These are phyloP conservation scores for Fusarium nelsonii DNA, from an alignment of 2,329 filamentous ascomycete species.

Conservation along the genomic window DNA sequence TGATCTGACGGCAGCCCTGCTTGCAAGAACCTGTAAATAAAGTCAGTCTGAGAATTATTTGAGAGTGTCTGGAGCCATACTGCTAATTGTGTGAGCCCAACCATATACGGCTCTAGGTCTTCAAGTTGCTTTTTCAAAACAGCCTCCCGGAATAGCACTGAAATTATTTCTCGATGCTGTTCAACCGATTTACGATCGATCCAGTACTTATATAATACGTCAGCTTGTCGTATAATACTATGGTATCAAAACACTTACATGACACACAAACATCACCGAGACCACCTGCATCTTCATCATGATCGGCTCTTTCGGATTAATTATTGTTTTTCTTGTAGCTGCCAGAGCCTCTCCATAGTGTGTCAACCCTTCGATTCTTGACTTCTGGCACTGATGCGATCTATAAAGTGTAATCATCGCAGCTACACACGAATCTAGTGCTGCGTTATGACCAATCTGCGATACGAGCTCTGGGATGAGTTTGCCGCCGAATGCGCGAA, in stretches of 20 bases:
- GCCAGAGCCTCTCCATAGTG: slow-evolving; percentile 35
- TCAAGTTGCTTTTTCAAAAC: slow-evolving; percentile 15
- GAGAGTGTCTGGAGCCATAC: neutral
- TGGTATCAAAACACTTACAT: slow-evolving; percentile 11
- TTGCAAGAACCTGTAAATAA: slow-evolving; percentile 16
- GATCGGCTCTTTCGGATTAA: slow-evolving; percentile 16
- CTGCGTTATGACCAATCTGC: slow-evolving; percentile 28
- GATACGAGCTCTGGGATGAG: slow-evolving; percentile 33
- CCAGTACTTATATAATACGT: slow-evolving; percentile 14
- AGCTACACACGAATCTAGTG: slow-evolving; percentile 33
- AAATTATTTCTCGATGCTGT: slow-evolving; percentile 34
- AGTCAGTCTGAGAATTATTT: accelerated
- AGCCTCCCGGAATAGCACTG: slow-evolving; percentile 34
- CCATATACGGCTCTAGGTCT: slow-evolving; percentile 31
- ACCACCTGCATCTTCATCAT: slow-evolving; percentile 35
- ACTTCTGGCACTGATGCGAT: slow-evolving; percentile 3
- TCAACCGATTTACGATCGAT: slow-evolving; percentile 31
- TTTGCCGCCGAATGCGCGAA: slow-evolving; percentile 36
- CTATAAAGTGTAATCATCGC: slow-evolving; percentile 37
- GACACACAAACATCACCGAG: slow-evolving; percentile 36
- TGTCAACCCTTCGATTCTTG: slow-evolving; percentile 25
- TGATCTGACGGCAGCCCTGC: no score
- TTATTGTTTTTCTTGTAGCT: slow-evolving; percentile 15
- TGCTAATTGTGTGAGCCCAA: slow-evolving; percentile 36
- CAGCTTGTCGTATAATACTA: no score